These are phyloP conservation scores for Asterella californica DNA, from an alignment of 225 moss, liverwort and hornwort species.

Conservation along the genomic window DNA sequence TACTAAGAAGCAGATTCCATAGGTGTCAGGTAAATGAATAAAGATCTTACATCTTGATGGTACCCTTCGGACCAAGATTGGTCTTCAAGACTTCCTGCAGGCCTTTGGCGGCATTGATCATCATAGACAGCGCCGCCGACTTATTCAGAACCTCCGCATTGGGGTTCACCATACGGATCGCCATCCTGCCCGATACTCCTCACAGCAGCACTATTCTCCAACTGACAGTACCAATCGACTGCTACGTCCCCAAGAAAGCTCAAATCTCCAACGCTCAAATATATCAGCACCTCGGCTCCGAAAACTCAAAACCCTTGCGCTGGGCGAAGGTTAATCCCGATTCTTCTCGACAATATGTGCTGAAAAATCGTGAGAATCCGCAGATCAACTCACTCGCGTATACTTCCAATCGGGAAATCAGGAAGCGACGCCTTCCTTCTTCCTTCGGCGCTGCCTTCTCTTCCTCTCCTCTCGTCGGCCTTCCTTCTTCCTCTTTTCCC, in stretches of 20 bases:
- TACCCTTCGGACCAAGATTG: slow-evolving; percentile 93
- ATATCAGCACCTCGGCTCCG: neutral
- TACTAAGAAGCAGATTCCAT: neutral
- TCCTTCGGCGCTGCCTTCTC: neutral
- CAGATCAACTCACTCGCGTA: neutral
- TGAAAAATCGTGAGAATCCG: too few species aligned
- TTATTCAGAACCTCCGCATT: slow-evolving; percentile 93
- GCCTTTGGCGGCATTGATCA: slow-evolving; percentile 93
- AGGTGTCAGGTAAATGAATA: neutral
- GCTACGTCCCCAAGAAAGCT: neutral
- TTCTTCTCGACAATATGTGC: neutral
- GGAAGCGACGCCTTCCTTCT: neutral
- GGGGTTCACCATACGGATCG: slow-evolving; percentile 76
- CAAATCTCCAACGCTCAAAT: neutral
- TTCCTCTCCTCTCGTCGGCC: neutral
- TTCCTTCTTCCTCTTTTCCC: neutral
- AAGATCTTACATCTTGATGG: slow-evolving; percentile 75
- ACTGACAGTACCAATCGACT: neutral
- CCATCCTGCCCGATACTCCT: slow-evolving; percentile 41
- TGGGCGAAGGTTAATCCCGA: neutral
- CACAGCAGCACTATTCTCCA: neutral
- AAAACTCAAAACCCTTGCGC: slow-evolving; percentile 10
- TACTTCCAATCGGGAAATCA: neutral
- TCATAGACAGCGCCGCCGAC: slow-evolving; percentile 91
- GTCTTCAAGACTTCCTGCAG: slow-evolving; percentile 92